Conservation (phyloP, 2,329 filamentous ascomycete species). For the Ophioceras dolichostomum region DNA sequence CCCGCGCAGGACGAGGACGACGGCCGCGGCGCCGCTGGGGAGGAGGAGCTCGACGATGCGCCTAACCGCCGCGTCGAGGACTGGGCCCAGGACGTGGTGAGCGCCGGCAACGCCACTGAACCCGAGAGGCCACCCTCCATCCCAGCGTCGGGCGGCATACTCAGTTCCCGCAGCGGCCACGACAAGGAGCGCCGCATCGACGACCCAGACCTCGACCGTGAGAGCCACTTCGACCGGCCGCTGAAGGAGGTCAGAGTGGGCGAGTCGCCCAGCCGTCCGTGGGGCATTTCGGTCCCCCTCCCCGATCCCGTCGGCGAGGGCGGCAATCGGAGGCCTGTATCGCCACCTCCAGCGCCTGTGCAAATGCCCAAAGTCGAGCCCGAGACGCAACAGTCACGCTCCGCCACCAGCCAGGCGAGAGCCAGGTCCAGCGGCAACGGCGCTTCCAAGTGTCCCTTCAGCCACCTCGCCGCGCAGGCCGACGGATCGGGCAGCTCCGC, state of each 20-base stretch:
- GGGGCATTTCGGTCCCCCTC: slow-evolving; percentile 76
- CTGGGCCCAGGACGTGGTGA: slow-evolving; percentile 72
- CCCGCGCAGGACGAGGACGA: slow-evolving; percentile 33
- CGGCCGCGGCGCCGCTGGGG: slow-evolving; percentile 4
- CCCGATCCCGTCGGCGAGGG: slow-evolving; percentile 28
- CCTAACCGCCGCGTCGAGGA: slow-evolving; percentile 66
- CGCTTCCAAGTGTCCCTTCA: slow-evolving; percentile 45
- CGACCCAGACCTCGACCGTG: slow-evolving; percentile 33
- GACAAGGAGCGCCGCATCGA: slow-evolving; percentile 13
- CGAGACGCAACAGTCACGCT: too few species aligned
- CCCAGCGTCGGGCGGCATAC: neutral
- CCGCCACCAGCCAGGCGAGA: too few species aligned
- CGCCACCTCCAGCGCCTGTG: slow-evolving; percentile 46
- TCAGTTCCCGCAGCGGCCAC: neutral
- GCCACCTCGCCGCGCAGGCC: slow-evolving; percentile 9
- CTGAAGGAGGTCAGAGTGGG: slow-evolving; percentile 86
- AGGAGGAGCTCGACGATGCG: slow-evolving; percentile 22
- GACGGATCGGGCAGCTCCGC: too few species aligned
- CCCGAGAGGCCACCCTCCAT: slow-evolving; percentile 7
- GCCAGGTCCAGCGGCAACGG: too few species aligned
- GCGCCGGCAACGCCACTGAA: slow-evolving; percentile 25
- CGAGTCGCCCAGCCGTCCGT: slow-evolving; percentile 84
- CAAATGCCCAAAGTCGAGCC: slow-evolving; percentile 29
- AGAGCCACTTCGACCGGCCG: slow-evolving; percentile 69
- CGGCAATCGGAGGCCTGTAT: slow-evolving; percentile 22